A percentile compares a stretch with the other conserved stretches of the same genome.
phyloP scores from a whole-genome alignment of 2,329 filamentous ascomycete species.

The Cladosporium halotolerans region DNA sequence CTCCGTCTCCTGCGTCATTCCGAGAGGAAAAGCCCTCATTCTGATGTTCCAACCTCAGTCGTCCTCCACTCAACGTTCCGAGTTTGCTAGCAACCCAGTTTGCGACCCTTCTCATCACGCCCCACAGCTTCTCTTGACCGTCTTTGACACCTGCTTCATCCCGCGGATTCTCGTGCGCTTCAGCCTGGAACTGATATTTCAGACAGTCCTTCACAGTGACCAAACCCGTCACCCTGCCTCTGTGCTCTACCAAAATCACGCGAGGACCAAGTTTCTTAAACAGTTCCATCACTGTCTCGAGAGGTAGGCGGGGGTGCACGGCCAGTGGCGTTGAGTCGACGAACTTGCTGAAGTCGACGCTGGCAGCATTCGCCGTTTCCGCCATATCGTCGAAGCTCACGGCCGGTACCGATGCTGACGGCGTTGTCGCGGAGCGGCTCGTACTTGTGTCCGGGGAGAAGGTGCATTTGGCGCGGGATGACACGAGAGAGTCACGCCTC shows the following conservation, averaged over 20 bases:
- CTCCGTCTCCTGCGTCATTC: background rate
- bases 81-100: slow-evolving; percentile 24
- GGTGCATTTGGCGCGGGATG: slow-evolving; percentile 62
- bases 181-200: slow-evolving; percentile 94
- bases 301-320: slow-evolving; percentile 80
- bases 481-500: slow-evolving; percentile 61
- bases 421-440: slow-evolving; percentile 24
- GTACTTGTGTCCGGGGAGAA: slow-evolving; percentile 52
- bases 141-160: slow-evolving; percentile 51
- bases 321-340: slow-evolving; percentile 85
- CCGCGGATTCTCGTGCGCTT: slow-evolving; percentile 70
- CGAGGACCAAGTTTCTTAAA: slow-evolving; percentile 97
- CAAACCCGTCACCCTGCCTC: slow-evolving; percentile 73
- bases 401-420: slow-evolving; percentile 29
- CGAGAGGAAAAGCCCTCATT: background rate
- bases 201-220: slow-evolving; percentile 96
- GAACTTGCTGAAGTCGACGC: slow-evolving; percentile 76
- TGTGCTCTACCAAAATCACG: slow-evolving; percentile 87
- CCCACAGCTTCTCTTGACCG: slow-evolving; percentile 62
- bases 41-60: slow-evolving; percentile 1
- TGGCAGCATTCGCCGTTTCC: slow-evolving; percentile 49
- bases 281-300: slow-evolving; percentile 97
- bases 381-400: slow-evolving; percentile 56
- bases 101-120: slow-evolving; percentile 22
- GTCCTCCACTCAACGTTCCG: slow-evolving; percentile 9